Evolutionary conservation across 768 basidiomycete genomes (phyloP).

Genomic region (Termitomyces sp.): DNA sequence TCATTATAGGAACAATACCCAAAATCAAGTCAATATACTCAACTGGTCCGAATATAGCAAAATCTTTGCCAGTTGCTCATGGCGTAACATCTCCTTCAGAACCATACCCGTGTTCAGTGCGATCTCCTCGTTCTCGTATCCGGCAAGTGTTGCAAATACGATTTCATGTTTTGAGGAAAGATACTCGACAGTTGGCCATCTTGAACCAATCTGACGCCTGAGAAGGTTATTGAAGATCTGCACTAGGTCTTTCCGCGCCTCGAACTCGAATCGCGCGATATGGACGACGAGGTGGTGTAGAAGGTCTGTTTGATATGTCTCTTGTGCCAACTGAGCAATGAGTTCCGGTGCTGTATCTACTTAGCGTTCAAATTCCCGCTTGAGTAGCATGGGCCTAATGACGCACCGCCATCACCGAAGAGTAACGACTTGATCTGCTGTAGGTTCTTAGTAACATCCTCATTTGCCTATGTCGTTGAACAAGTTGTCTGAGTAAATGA

Average conservation of each 20-base stretch:
- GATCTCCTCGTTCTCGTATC: slow-evolving; percentile 94
- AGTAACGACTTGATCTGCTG: slow-evolving; percentile 87
- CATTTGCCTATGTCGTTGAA: slow-evolving; percentile 56
- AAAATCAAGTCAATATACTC: slow-evolving; percentile 25
- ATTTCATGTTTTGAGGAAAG: slow-evolving; percentile 68
- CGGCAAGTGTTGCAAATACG: slow-evolving; percentile 79
- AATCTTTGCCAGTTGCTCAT: slow-evolving; percentile 87
- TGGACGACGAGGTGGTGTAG: slow-evolving; percentile 75
- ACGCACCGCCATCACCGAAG: slow-evolving; percentile 81
- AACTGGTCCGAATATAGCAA: slow-evolving; percentile 91
- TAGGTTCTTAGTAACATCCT: slow-evolving; percentile 85
- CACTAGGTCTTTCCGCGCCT: slow-evolving; percentile 81
- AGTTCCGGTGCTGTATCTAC: slow-evolving; percentile 83
- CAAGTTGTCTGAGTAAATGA: neutral
- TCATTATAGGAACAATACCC: neutral
- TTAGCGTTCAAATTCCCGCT: slow-evolving; percentile 2
- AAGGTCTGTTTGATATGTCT: slow-evolving; percentile 89
- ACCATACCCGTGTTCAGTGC: slow-evolving; percentile 98
- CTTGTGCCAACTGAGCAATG: slow-evolving; percentile 92
- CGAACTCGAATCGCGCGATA: slow-evolving; percentile 89
- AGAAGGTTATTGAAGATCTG: slow-evolving; percentile 88
- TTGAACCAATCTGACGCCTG: slow-evolving; percentile 85
- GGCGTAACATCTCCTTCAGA: slow-evolving; percentile 91
- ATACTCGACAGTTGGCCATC: slow-evolving; percentile 97
- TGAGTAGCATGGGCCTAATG: neutral